phyloP scores from a whole-genome alignment of 768 basidiomycete genomes.

The Guyanaporus albipodus region DNA sequence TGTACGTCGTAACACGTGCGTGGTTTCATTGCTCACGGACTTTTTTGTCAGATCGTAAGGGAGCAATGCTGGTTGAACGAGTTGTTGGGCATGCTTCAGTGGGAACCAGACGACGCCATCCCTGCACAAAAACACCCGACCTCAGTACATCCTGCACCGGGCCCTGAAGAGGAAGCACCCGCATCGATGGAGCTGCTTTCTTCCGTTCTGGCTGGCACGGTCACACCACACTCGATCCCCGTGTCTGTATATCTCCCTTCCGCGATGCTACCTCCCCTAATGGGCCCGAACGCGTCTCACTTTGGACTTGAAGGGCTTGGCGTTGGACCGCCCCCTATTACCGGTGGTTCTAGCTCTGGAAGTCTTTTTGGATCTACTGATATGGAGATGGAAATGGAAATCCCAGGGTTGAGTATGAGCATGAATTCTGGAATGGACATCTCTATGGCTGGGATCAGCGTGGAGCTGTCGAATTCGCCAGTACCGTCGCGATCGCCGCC shows the following conservation, averaged over 20 bases:
- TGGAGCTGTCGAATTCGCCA: conserved; percentile 31
- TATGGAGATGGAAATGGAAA: conserved; percentile 35
- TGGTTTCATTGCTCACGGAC: not conserved
- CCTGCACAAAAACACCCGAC: conserved; percentile 4
- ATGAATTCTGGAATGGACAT: conserved; percentile 31
- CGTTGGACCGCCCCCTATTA: conserved; percentile 22
- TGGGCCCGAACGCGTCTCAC: conserved; percentile 17
- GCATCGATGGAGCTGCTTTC: conserved; percentile 55
- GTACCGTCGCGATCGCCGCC: conserved; percentile 39
- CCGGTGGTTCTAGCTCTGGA: conserved; percentile 22
- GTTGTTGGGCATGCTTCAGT: conserved; percentile 53
- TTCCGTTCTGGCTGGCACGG: conserved; percentile 59
- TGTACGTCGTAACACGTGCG: conserved; percentile 35
- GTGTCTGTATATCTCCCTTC: conserved; percentile 66
- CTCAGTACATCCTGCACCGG: not conserved
- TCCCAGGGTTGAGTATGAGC: conserved; percentile 34
- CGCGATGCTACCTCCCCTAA: conserved; percentile 21
- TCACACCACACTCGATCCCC: conserved; percentile 44
- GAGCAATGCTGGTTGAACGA: conserved; percentile 88
- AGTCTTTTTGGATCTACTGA: conserved; percentile 31
- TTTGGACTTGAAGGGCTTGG: conserved; percentile 28
- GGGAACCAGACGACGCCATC: conserved; percentile 47
- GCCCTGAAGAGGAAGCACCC: conserved; percentile 31
- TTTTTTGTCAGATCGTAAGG: conserved; percentile 43
- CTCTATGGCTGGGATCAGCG: conserved; percentile 28